These are phyloP conservation scores for Plasmodium chabaudi DNA, from an alignment of 169 alveolate genomes.

Conservation along the genomic window DNA sequence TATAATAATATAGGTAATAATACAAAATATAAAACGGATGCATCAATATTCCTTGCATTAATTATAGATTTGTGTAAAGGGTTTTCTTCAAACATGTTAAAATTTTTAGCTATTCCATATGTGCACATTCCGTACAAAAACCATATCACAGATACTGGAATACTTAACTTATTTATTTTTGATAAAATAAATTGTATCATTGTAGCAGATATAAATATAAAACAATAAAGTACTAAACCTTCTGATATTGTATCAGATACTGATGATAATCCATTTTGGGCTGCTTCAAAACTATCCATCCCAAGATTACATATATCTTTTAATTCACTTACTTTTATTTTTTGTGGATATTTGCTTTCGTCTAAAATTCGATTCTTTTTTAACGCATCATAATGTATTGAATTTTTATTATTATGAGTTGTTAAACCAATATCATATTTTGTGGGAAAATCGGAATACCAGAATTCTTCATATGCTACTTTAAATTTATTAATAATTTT, in stretches of 20 bases:
- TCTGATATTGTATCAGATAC: constrained; percentile 79
- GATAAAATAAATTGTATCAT: constrained; percentile 83
- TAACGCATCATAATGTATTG: no score
- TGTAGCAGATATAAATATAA: constrained; percentile 82
- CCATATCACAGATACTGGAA: constrained; percentile 85
- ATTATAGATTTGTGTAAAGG: constrained; percentile 76
- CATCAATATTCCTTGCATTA: constrained; percentile 81
- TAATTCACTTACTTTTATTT: not conserved
- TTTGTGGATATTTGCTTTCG: not conserved
- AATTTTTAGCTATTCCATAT: constrained; percentile 77
- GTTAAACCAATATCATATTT: no score
- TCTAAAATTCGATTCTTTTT: constrained; percentile 10
- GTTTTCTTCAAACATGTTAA: constrained; percentile 70
- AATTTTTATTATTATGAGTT: no score
- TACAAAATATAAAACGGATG: constrained; percentile 86
- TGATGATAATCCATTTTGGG: constrained; percentile 33
- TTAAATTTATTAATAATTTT: no score
- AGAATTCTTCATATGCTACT: no score
- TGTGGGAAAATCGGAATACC: no score
- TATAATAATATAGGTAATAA: constrained; percentile 89
- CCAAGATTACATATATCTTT: not conserved
- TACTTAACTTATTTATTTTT: constrained; percentile 80
- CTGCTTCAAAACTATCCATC: not conserved
- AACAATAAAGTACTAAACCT: constrained; percentile 77
- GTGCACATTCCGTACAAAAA: constrained; percentile 85